These are phyloP conservation scores for Singerocomus inundabilis DNA, from an alignment of 1,284 basidiomycete species.

Conservation along the genomic window DNA sequence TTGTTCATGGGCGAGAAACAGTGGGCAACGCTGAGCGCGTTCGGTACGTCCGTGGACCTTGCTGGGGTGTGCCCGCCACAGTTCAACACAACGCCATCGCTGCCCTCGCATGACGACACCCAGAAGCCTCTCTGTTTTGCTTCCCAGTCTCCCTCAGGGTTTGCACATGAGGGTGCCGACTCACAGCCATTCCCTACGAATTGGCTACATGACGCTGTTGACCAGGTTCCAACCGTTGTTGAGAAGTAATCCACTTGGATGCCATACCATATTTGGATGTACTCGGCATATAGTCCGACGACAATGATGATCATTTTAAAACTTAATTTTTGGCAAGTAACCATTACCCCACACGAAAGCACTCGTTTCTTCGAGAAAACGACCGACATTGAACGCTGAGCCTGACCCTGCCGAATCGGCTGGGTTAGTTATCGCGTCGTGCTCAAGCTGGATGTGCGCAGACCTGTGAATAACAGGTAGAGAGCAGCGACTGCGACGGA, in stretches of 20 bases:
- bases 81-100: conserved; percentile 25
- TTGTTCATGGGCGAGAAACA: conserved; percentile 27
- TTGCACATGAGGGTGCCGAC: no score
- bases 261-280: no score
- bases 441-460: conserved; percentile 6
- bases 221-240: no score
- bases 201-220: no score
- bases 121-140: no score
- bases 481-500: conserved; percentile 66
- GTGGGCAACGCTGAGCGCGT: conserved; percentile 26
- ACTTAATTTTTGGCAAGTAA: no score
- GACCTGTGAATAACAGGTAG: conserved; percentile 87
- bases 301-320: no score
- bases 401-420: conserved; percentile 61
- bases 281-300: no score
- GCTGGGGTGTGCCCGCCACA: conserved; percentile 16
- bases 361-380: conserved; percentile 60
- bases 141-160: no score
- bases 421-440: conserved; percentile 1
- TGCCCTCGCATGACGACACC: conserved; percentile 16
- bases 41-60: conserved; percentile 24
- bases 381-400: conserved; percentile 89
- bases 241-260: no score
- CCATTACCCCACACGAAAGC: no score
- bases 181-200: no score